phyloP scores from a whole-genome alignment of 176 grass and related monocot genomes.

The Avena sativa region DNA sequence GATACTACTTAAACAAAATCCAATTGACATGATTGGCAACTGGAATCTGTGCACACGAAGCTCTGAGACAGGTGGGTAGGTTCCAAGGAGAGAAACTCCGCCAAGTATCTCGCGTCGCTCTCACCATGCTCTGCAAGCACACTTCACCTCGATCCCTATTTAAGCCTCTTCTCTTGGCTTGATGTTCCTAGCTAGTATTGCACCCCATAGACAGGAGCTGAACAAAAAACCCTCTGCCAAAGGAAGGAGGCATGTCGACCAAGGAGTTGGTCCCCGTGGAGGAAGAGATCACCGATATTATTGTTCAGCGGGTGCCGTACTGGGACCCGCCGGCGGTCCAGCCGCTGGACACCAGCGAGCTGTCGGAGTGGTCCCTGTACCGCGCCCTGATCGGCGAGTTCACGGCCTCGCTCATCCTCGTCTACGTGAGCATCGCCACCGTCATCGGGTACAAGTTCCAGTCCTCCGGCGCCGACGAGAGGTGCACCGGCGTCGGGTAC shows the following conservation, averaged over 20 bases:
- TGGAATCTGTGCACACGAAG: not conserved
- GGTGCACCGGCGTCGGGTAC: slow-evolving; percentile 22
- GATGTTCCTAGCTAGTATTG: not conserved
- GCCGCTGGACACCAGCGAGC: slow-evolving; percentile 27
- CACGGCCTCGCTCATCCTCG: slow-evolving; percentile 38
- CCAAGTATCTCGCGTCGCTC: not conserved
- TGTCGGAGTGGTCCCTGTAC: slow-evolving; percentile 39
- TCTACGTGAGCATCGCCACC: slow-evolving; percentile 40
- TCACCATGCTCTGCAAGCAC: slow-evolving; percentile 4
- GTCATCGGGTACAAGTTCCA: slow-evolving; percentile 37
- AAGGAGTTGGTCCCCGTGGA: not conserved
- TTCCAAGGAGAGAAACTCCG: not conserved
- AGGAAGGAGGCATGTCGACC: not conserved
- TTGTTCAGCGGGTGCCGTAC: slow-evolving; percentile 26
- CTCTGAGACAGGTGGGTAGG: not conserved
- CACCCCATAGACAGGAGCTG: not conserved
- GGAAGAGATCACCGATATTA: slow-evolving; percentile 1
- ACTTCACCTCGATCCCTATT: slow-evolving; percentile 13
- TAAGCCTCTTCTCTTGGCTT: slow-evolving; percentile 1
- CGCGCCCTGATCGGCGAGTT: slow-evolving; percentile 48
- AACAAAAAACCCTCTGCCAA: not conserved
- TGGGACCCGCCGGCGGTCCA: slow-evolving; percentile 17
- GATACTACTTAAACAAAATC: too few species aligned
- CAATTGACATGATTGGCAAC: too few species aligned
- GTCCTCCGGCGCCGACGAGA: slow-evolving; percentile 16